These are phyloP conservation scores for Bidens hawaiensis DNA, from an alignment of 140 eudicot species.

Conservation along the genomic window DNA sequence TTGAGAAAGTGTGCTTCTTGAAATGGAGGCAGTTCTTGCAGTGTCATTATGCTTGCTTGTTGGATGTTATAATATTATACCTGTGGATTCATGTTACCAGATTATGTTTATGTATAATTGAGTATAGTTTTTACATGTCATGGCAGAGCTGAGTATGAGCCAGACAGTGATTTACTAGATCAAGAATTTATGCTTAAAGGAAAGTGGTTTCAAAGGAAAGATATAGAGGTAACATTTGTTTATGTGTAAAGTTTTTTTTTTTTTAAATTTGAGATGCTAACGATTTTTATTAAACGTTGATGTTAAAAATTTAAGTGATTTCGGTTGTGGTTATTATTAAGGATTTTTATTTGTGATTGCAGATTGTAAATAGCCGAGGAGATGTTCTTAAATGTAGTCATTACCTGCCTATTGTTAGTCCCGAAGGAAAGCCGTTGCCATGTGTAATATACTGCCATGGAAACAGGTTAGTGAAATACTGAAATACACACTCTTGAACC, in stretches of 20 bases:
- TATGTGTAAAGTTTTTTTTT: not conserved
- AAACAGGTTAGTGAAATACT: conserved; percentile 61
- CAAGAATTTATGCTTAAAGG: conserved; percentile 90
- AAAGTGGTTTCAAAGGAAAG: conserved; percentile 88
- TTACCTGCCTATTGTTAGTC: conserved; percentile 68
- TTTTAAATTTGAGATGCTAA: not conserved
- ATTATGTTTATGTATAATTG: not conserved
- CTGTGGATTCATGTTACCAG: not conserved
- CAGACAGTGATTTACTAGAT: conserved; percentile 84
- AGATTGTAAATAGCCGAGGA: conserved; percentile 82
- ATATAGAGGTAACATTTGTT: conserved; percentile 65
- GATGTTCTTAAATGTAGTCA: conserved; percentile 90
- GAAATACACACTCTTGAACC: too few species aligned
- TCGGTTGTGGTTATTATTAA: not conserved
- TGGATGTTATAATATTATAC: not conserved
- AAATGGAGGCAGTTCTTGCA: not conserved
- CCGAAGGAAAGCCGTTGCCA: conserved; percentile 81
- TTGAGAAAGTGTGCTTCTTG: too few species aligned
- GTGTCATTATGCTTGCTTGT: not conserved
- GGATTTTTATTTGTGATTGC: conserved; percentile 19
- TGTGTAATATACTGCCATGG: conserved; percentile 99
- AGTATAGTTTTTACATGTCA: conserved; percentile 9
- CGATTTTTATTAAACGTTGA: not conserved
- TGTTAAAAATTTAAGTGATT: not conserved
- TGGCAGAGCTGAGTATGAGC: conserved; percentile 89